Evolutionary conservation across 495 filamentous ascomycete genomes (phyloP).

Genomic region (Neurospora sp.): DNA sequence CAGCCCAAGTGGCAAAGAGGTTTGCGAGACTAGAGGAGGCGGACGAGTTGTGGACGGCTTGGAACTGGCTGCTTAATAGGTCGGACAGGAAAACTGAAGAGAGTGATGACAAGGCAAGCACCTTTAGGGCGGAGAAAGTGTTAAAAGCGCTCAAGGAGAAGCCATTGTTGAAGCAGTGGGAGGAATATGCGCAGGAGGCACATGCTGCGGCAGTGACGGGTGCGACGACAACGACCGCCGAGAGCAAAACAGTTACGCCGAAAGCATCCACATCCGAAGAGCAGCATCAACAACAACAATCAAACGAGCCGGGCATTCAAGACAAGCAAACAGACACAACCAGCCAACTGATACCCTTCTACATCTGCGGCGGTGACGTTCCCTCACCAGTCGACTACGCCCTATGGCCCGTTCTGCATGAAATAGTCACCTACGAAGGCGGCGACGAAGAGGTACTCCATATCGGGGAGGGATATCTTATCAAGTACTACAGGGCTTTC

Average conservation of each 20-base stretch:
- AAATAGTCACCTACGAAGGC: constrained; percentile 31
- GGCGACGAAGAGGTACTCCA: constrained; percentile 13
- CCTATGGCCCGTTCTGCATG: constrained; percentile 59
- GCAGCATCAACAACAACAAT: neutral
- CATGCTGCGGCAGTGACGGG: constrained; percentile 36
- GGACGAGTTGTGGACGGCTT: constrained; percentile 26
- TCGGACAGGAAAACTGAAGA: constrained; percentile 2
- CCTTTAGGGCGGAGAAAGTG: neutral
- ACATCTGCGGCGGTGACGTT: constrained; percentile 46
- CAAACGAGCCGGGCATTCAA: neutral
- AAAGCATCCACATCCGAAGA: neutral
- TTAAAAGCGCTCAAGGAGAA: constrained; percentile 1
- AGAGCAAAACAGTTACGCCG: neutral
- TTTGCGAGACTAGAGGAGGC: constrained; percentile 30
- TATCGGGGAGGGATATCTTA: constrained; percentile 15
- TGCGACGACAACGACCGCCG: constrained; percentile 22
- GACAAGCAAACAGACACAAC: neutral
- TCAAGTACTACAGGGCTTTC: constrained; percentile 44
- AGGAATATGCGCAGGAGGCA: constrained; percentile 20
- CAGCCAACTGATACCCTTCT: constrained; percentile 1
- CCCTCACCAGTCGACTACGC: constrained; percentile 61
- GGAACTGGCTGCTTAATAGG: constrained; percentile 14
- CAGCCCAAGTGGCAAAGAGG: constrained; percentile 24
- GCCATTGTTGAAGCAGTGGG: constrained; percentile 14
- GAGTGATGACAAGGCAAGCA: neutral